Evolutionary conservation across 768 basidiomycete genomes (phyloP).

Genomic region (Agrocybe pediades): DNA sequence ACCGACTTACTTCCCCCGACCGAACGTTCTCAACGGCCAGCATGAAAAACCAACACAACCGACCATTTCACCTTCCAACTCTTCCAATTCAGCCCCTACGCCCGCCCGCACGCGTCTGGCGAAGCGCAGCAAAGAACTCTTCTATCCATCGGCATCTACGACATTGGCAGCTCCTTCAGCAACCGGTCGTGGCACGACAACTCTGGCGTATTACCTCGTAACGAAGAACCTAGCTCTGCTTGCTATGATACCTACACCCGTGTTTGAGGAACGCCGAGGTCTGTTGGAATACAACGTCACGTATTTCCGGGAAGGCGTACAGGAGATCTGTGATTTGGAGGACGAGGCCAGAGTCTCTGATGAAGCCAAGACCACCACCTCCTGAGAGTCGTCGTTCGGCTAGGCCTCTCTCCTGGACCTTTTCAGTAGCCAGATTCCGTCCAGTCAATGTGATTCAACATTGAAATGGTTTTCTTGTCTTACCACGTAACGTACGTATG

Average conservation of each 20-base stretch:
- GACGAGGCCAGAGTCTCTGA: slow-evolving; percentile 50
- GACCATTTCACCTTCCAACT: slow-evolving; percentile 1
- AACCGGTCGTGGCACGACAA: slow-evolving; percentile 40
- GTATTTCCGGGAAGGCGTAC: slow-evolving; percentile 80
- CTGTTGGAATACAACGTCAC: slow-evolving; percentile 87
- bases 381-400: too few relatives aligned
- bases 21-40: background rate
- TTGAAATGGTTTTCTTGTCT: too few relatives aligned
- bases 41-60: background rate
- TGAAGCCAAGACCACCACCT: too few relatives aligned
- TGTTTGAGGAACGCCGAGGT: slow-evolving; percentile 73
- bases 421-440: too few relatives aligned
- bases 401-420: too few relatives aligned
- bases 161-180: slow-evolving; percentile 18
- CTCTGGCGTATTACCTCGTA: slow-evolving; percentile 83
- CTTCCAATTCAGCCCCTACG: slow-evolving; percentile 6
- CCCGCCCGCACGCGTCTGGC: slow-evolving; percentile 1
- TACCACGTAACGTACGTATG: too few relatives aligned
- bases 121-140: slow-evolving; percentile 40
- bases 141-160: slow-evolving; percentile 64
- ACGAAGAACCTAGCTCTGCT: slow-evolving; percentile 72
- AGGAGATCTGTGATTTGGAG: slow-evolving; percentile 81
- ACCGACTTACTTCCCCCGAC: background rate
- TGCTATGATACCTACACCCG: slow-evolving; percentile 70
- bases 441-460: too few relatives aligned